Conservation (phyloP, 2,329 filamentous ascomycete genomes). For the Ophiognomonia clavigignenti-juglandacearum region DNA sequence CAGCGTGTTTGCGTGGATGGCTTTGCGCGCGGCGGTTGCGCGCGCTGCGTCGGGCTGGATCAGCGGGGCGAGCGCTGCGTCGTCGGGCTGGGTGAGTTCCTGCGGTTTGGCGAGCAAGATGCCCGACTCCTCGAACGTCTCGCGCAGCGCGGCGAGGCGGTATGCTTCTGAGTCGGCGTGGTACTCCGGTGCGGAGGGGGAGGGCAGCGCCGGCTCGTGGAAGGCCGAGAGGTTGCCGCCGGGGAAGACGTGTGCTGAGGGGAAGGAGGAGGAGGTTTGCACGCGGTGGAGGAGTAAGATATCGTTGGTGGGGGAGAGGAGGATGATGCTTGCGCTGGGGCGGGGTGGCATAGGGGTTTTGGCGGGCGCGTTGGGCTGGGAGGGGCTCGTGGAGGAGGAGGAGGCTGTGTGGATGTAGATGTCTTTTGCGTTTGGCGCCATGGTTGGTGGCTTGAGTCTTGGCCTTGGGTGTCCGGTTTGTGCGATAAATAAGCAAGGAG, state of each 20-base stretch:
- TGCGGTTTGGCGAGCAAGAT: slow-evolving; percentile 70
- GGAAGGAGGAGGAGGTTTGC: slow-evolving; percentile 74
- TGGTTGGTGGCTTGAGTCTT: background rate
- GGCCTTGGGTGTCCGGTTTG: background rate
- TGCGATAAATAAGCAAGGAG: background rate
- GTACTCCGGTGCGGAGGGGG: slow-evolving; percentile 41
- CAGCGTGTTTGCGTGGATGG: slow-evolving; percentile 62
- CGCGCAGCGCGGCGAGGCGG: slow-evolving; percentile 76
- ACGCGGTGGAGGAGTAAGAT: slow-evolving; percentile 85
- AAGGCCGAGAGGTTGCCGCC: slow-evolving; percentile 76
- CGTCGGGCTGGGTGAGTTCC: too few relatives aligned
- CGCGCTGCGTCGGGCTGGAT: slow-evolving; percentile 57
- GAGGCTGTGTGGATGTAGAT: background rate
- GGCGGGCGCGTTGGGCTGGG: background rate
- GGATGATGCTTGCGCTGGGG: slow-evolving; percentile 59
- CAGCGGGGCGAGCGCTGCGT: slow-evolving; percentile 41
- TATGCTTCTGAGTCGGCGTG: slow-evolving; percentile 72
- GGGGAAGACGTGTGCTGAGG: slow-evolving; percentile 92
- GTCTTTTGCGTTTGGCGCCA: background rate
- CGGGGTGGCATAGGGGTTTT: background rate
- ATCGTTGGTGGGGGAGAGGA: slow-evolving; percentile 82
- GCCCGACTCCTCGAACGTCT: slow-evolving; percentile 94
- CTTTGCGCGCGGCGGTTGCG: slow-evolving; percentile 58
- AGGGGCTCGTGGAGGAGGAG: background rate
- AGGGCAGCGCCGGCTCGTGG: slow-evolving; percentile 64